Evolutionary conservation across 192 early-diverging fungal species (phyloP).

Genomic region (Backusella morwellensis): DNA sequence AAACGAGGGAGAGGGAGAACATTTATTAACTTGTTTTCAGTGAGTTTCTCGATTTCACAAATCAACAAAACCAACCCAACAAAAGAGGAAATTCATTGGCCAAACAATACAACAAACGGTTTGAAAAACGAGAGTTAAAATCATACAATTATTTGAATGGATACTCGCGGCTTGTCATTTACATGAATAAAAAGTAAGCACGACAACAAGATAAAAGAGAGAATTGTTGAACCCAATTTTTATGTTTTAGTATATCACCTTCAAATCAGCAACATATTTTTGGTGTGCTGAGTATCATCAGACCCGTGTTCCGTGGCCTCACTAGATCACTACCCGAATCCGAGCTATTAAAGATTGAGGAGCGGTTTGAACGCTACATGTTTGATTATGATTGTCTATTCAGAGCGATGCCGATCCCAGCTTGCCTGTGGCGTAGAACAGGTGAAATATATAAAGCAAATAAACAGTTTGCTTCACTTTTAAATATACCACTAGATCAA

Average conservation of each 20-base stretch:
- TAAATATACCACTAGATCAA: background rate
- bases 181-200: slow-evolving; percentile 6
- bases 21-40: background rate
- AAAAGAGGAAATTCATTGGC: background rate
- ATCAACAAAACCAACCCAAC: background rate
- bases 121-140: background rate
- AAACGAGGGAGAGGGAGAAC: background rate
- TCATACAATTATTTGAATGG: slow-evolving; percentile 1
- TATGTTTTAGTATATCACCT: background rate
- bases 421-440: background rate
- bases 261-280: slow-evolving; percentile 1
- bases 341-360: background rate
- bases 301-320: background rate
- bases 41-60: background rate
- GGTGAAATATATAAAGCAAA: background rate
- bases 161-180: background rate
- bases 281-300: slow-evolving; percentile 3
- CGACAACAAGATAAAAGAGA: background rate
- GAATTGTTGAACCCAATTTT: background rate
- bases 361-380: background rate
- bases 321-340: background rate
- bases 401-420: background rate
- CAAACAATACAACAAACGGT: slow-evolving; percentile 1
- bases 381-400: background rate
- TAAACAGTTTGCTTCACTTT: background rate